Conservation (phyloP, 164 flowering plant genomes). For the Umbilicus rupestris region DNA sequence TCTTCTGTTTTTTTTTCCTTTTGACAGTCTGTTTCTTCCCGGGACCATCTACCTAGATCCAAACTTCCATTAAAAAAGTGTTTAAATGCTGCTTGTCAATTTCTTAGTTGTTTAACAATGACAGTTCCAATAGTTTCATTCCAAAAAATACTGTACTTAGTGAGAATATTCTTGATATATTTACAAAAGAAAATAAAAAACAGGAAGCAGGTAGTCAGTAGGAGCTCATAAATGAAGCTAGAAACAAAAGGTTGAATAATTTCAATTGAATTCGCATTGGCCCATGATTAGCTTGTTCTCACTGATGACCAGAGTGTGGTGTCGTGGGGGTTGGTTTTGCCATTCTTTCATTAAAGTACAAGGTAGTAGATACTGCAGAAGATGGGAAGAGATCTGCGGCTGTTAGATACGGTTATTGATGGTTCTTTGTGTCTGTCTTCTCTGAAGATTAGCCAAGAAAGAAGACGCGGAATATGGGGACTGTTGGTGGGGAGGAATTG, state of each 20-base stretch:
- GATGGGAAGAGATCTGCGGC: not conserved
- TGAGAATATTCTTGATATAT: not conserved
- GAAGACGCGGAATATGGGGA: not conserved
- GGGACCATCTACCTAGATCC: not conserved
- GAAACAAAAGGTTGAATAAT: not conserved
- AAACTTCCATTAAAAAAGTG: not conserved
- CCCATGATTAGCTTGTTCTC: not conserved
- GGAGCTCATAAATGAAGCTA: not conserved
- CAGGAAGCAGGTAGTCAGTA: not conserved
- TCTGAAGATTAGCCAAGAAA: not conserved
- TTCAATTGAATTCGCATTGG: not conserved
- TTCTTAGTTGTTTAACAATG: not conserved
- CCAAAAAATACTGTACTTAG: not conserved
- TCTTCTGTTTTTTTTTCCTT: not conserved
- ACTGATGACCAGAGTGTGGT: not conserved
- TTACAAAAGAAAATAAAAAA: not conserved
- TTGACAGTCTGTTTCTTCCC: not conserved
- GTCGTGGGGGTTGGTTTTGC: not conserved
- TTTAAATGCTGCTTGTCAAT: slow-evolving; percentile 2
- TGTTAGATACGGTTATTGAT: not conserved
- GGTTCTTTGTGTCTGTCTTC: not conserved
- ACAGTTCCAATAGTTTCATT: not conserved
- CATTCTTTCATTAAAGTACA: not conserved
- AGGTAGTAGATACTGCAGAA: not conserved
- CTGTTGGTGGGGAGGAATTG: slow-evolving; percentile 6